These are phyloP conservation scores for Psilocybe subaeruginosa DNA, from an alignment of 768 basidiomycete genomes.

Conservation along the genomic window DNA sequence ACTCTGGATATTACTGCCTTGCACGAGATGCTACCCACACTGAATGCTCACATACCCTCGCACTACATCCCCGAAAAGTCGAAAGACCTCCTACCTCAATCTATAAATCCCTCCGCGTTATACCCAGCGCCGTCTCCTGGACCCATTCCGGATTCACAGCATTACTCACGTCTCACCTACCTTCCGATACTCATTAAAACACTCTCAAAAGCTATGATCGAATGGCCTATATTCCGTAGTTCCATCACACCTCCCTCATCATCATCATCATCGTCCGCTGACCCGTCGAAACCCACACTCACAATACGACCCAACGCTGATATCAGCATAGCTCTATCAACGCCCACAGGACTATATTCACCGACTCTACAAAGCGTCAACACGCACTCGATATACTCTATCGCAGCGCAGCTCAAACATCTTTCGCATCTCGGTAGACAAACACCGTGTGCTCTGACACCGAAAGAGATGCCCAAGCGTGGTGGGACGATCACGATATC, in stretches of 20 bases:
- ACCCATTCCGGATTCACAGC: constrained; percentile 50
- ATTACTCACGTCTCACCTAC: constrained; percentile 73
- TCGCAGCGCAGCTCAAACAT: constrained; percentile 64
- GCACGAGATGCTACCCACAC: constrained; percentile 58
- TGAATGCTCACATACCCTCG: constrained; percentile 72
- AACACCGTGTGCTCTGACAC: constrained; percentile 63
- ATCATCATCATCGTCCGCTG: not conserved
- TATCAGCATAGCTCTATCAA: constrained; percentile 77
- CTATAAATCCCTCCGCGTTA: constrained; percentile 42
- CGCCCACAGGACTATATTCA: constrained; percentile 82
- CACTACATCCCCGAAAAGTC: constrained; percentile 42
- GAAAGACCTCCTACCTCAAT: constrained; percentile 20
- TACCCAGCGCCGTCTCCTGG: constrained; percentile 42
- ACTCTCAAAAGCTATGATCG: constrained; percentile 75
- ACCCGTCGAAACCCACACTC: constrained; percentile 59
- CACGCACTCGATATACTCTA: constrained; percentile 54
- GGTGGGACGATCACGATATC: constrained; percentile 83
- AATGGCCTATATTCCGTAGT: constrained; percentile 84
- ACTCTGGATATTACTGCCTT: constrained; percentile 75
- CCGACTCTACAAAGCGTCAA: constrained; percentile 68
- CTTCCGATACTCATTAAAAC: constrained; percentile 86
- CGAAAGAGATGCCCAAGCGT: constrained; percentile 69
- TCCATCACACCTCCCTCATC: constrained; percentile 55
- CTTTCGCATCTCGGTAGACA: constrained; percentile 70
- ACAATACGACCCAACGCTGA: constrained; percentile 77